These are phyloP conservation scores for Phytophthora nicotianae DNA, from an alignment of 352 stramenopile species.

Conservation along the genomic window DNA sequence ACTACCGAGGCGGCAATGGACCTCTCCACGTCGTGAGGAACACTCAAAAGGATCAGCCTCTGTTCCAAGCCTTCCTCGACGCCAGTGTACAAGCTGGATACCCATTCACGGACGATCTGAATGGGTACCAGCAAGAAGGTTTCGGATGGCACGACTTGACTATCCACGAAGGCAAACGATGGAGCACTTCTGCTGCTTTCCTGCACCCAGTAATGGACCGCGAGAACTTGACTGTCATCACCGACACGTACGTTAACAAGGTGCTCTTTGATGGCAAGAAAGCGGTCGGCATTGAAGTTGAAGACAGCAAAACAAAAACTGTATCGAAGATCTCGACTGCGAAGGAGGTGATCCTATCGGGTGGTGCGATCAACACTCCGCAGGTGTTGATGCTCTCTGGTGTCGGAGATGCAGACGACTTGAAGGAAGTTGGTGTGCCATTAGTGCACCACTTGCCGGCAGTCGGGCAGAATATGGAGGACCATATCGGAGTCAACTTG, in stretches of 20 bases:
- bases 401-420: slow-evolving; percentile 67
- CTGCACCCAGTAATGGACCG: slow-evolving; percentile 62
- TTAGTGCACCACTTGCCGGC: slow-evolving; percentile 73
- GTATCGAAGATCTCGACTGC: slow-evolving; percentile 50
- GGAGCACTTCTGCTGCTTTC: slow-evolving; percentile 68
- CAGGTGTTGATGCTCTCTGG: slow-evolving; percentile 86
- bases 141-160: slow-evolving; percentile 90
- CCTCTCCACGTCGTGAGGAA: slow-evolving; percentile 71
- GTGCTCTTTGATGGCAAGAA: slow-evolving; percentile 79
- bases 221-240: slow-evolving; percentile 74
- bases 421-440: slow-evolving; percentile 71
- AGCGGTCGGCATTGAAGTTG: slow-evolving; percentile 66
- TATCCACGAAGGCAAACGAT: slow-evolving; percentile 76
- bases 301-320: slow-evolving; percentile 60
- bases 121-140: slow-evolving; percentile 86
- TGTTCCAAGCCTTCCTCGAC: slow-evolving; percentile 88
- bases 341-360: slow-evolving; percentile 87
- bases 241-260: slow-evolving; percentile 83
- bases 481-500: slow-evolving; percentile 85
- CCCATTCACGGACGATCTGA: slow-evolving; percentile 83
- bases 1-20: slow-evolving; percentile 76
- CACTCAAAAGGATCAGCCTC: slow-evolving; percentile 66
- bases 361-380: slow-evolving; percentile 85
- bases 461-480: slow-evolving; percentile 85
- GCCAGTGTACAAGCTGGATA: slow-evolving; percentile 81